Conservation (phyloP, 2,329 filamentous ascomycete genomes). For the Paracorniculantispora psalliotae region DNA sequence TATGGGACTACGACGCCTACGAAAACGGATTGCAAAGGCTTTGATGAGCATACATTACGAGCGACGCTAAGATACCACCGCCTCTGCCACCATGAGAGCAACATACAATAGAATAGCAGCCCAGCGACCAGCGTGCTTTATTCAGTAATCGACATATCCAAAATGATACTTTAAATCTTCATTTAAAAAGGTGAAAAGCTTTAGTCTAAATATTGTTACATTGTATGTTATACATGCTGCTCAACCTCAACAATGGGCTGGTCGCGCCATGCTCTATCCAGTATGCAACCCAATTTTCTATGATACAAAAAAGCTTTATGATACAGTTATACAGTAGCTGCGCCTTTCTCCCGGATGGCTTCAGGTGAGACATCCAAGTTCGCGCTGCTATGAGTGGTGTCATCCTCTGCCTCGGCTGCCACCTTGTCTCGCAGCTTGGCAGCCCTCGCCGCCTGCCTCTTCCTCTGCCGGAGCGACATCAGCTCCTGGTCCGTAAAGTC, state of each 20-base stretch:
- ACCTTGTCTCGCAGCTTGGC: background rate
- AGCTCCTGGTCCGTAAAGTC: conserved; percentile 38
- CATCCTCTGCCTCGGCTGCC: background rate
- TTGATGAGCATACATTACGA: background rate
- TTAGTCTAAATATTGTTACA: background rate
- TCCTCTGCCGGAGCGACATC: conserved; percentile 20
- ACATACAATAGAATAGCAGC: background rate
- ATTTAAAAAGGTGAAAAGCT: background rate
- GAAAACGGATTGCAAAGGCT: background rate
- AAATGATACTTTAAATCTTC: background rate
- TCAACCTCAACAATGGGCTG: background rate
- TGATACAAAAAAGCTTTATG: background rate
- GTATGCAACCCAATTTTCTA: background rate
- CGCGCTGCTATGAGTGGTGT: background rate
- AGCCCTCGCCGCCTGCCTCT: conserved; percentile 20
- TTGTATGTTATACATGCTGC: background rate
- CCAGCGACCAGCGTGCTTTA: background rate
- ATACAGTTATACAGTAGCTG: background rate
- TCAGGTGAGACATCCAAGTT: background rate
- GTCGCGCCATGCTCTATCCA: background rate
- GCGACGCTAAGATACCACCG: background rate
- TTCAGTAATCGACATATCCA: background rate
- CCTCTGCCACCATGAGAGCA: background rate
- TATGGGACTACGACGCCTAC: no score
- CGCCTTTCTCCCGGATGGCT: background rate